Conservation (phyloP, 2,329 filamentous ascomycete species). For the Paramyrothecium roridum region DNA sequence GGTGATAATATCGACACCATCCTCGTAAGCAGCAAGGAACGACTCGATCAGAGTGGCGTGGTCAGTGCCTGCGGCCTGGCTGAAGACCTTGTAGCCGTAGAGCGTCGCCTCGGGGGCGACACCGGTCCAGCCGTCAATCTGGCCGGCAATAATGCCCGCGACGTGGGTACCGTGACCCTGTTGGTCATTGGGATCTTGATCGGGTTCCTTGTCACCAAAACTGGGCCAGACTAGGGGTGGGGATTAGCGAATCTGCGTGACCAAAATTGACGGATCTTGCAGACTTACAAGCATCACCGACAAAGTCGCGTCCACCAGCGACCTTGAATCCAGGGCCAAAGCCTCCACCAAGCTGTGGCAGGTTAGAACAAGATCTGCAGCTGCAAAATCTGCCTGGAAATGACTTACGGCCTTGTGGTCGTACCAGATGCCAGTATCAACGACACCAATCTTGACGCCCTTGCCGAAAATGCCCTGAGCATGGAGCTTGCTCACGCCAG, state of each 20-base stretch:
- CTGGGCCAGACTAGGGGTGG: not conserved
- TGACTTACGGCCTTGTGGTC: slow-evolving; percentile 11
- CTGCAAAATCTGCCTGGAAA: not conserved
- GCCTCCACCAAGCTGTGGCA: slow-evolving; percentile 13
- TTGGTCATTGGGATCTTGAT: slow-evolving; percentile 21
- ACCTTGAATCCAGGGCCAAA: slow-evolving; percentile 17
- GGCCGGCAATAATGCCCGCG: slow-evolving; percentile 25
- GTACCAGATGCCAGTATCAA: slow-evolving; percentile 22
- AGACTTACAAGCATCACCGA: slow-evolving; percentile 8
- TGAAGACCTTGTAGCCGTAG: slow-evolving; percentile 24
- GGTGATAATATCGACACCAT: slow-evolving; percentile 34
- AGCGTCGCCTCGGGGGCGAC: slow-evolving; percentile 24
- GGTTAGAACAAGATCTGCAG: not conserved
- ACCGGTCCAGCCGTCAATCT: slow-evolving; percentile 11
- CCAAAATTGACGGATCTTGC: not conserved
- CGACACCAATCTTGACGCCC: slow-evolving; percentile 19
- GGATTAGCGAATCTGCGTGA: not conserved
- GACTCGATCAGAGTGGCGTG: slow-evolving; percentile 24
- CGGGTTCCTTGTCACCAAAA: slow-evolving; percentile 7
- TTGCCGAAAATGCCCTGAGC: slow-evolving; percentile 15
- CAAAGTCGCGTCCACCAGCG: slow-evolving; percentile 18
- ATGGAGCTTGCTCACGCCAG: slow-evolving; percentile 19
- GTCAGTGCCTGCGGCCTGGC: not conserved
- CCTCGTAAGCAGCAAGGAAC: slow-evolving; percentile 29
- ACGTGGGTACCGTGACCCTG: slow-evolving; percentile 27